Conservation (phyloP, 2,329 filamentous ascomycete species). For the Verticillium zaregamsianum region DNA sequence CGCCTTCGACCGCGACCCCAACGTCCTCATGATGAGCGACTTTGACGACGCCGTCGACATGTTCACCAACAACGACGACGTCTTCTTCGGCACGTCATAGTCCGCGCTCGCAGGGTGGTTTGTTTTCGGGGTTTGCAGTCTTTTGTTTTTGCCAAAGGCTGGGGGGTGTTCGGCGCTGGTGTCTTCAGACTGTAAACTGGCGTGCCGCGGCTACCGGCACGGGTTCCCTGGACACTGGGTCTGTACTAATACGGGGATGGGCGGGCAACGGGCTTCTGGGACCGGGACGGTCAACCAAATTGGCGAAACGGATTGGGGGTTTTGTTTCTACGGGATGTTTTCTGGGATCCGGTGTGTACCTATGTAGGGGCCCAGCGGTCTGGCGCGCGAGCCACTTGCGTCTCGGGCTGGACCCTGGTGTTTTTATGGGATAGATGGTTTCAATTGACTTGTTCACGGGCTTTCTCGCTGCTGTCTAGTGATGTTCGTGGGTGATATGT, state of each 20-base stretch:
- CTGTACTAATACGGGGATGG: background rate
- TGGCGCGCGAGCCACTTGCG: background rate
- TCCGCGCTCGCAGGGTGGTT: background rate
- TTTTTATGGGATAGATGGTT: background rate
- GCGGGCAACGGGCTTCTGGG: background rate
- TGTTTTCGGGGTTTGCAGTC: background rate
- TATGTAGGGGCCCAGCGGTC: background rate
- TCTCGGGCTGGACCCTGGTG: background rate
- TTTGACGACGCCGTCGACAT: slow-evolving; percentile 45
- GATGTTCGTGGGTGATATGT: background rate
- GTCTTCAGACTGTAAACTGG: background rate
- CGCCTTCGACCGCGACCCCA: slow-evolving; percentile 40
- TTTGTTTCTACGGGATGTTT: background rate
- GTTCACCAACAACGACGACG: slow-evolving; percentile 47
- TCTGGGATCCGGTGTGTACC: background rate
- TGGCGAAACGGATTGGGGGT: background rate
- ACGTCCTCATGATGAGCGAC: slow-evolving; percentile 46
- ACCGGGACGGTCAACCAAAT: background rate
- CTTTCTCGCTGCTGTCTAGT: background rate
- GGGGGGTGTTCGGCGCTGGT: background rate
- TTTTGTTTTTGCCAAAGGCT: background rate
- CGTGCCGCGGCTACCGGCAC: background rate
- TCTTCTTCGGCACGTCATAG: slow-evolving; percentile 43
- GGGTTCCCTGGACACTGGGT: background rate
- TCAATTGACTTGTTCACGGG: background rate